phyloP scores from a whole-genome alignment of 2,329 filamentous ascomycete species.

The Hypoxylon rubiginosum region DNA sequence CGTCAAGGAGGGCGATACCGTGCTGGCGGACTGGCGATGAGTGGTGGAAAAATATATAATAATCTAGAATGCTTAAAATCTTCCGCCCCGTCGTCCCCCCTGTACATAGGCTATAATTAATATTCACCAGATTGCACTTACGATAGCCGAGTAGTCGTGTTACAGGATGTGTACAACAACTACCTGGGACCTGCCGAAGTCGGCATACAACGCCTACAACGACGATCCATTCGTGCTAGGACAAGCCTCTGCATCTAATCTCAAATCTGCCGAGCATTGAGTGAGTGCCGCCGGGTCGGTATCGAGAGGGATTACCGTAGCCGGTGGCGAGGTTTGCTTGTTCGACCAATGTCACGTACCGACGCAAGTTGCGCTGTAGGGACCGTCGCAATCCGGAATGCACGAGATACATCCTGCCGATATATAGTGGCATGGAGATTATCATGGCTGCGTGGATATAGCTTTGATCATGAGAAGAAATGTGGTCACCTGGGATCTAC shows the following conservation, averaged over 20 bases:
- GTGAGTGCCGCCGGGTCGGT: slow-evolving; percentile 42
- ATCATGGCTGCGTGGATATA: slow-evolving; percentile 1
- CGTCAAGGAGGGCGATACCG: slow-evolving; percentile 39
- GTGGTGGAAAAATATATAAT: slow-evolving; percentile 1
- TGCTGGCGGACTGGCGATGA: slow-evolving; percentile 38
- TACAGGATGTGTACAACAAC: slow-evolving; percentile 3
- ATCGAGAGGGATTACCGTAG: slow-evolving; percentile 30
- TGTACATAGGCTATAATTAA: slow-evolving; percentile 8
- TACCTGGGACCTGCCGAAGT: slow-evolving; percentile 21
- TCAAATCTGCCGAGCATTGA: slow-evolving; percentile 35
- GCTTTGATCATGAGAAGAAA: slow-evolving; percentile 13
- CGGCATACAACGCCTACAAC: slow-evolving; percentile 13
- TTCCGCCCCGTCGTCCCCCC: not conserved
- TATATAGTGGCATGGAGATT: slow-evolving; percentile 9
- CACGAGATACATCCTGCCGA: slow-evolving; percentile 20
- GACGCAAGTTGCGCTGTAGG: slow-evolving; percentile 35
- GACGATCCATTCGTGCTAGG: not conserved
- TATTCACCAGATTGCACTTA: slow-evolving; percentile 5
- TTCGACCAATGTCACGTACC: slow-evolving; percentile 25
- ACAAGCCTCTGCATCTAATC: not conserved
- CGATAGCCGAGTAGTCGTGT: slow-evolving; percentile 8
- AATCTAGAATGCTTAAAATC: slow-evolving; percentile 1
- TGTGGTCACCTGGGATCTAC: slow-evolving; percentile 35
- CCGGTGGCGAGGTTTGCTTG: slow-evolving; percentile 21
- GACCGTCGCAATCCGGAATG: slow-evolving; percentile 35